Percentiles rank a stretch among this genome's conserved stretches.
Conservation (phyloP, 2,329 filamentous ascomycete species). For the Colletotrichum ledebouriae region DNA sequence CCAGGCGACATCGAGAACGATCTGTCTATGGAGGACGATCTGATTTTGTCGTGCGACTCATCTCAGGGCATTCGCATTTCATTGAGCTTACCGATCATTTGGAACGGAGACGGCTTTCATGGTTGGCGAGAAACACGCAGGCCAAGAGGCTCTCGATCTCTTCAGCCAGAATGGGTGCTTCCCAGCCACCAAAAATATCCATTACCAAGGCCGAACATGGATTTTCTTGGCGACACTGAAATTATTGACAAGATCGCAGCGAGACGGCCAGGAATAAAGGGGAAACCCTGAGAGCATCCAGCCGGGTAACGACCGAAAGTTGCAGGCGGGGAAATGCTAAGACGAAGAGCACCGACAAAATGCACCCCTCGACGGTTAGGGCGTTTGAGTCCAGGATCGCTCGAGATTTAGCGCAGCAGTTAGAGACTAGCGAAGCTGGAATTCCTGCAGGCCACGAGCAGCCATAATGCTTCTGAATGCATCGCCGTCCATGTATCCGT, state of each 20-base stretch:
- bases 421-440: conserved; percentile 18
- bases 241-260: conserved; percentile 27
- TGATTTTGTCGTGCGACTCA: conserved; percentile 46
- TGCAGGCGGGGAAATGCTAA: conserved; percentile 41
- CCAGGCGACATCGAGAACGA: conserved; percentile 27
- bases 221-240: conserved; percentile 34
- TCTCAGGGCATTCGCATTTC: conserved; percentile 44
- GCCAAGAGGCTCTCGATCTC: neutral
- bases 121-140: neutral
- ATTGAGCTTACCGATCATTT: neutral
- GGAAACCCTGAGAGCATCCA: neutral
- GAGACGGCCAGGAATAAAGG: neutral
- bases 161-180: neutral
- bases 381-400: conserved; percentile 40
- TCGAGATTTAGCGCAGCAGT: conserved; percentile 7
- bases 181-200: neutral
- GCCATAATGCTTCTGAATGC: neutral
- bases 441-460: conserved; percentile 12
- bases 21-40: conserved; percentile 45
- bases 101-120: neutral
- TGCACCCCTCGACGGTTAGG: conserved; percentile 40
- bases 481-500: conserved; percentile 23
- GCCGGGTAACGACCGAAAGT: conserved; percentile 25
- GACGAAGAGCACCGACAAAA: conserved; percentile 40
- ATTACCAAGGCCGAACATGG: conserved; percentile 37